Conservation (phyloP, 2,329 filamentous ascomycete species). For the Orbilia quercus region DNA sequence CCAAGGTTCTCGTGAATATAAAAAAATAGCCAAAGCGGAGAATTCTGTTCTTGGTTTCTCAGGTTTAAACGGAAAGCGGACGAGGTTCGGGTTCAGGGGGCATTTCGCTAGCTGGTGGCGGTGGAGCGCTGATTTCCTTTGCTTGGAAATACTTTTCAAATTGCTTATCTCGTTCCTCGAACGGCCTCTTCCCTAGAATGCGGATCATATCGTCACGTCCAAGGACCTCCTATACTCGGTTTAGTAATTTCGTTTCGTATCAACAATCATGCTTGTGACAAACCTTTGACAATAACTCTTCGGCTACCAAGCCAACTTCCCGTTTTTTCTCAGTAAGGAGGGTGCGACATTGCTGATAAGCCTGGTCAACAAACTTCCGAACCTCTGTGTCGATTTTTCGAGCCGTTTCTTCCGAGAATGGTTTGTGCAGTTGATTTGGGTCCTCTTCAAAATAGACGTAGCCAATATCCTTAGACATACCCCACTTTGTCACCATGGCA, state of each 20-base stretch:
- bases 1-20: neutral
- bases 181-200: slow-evolving; percentile 84
- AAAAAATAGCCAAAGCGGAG: slow-evolving; percentile 12
- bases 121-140: slow-evolving; percentile 70
- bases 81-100: slow-evolving; percentile 54
- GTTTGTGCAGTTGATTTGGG: slow-evolving; percentile 86
- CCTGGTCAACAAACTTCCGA: slow-evolving; percentile 87
- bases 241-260: neutral
- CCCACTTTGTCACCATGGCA: slow-evolving; percentile 99
- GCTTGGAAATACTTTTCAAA: slow-evolving; percentile 92
- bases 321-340: slow-evolving; percentile 86
- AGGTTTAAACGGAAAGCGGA: slow-evolving; percentile 26
- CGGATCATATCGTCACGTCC: slow-evolving; percentile 91
- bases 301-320: slow-evolving; percentile 88
- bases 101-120: slow-evolving; percentile 64
- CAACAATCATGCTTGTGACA: neutral
- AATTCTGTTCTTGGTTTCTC: slow-evolving; percentile 9
- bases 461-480: slow-evolving; percentile 94
- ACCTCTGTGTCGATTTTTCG: slow-evolving; percentile 93
- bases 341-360: slow-evolving; percentile 88
- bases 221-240: slow-evolving; percentile 74
- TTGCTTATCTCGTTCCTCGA: slow-evolving; percentile 79
- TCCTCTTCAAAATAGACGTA: slow-evolving; percentile 88
- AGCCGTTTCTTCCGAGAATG: slow-evolving; percentile 93
- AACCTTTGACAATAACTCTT: slow-evolving; percentile 85